phyloP scores from a whole-genome alignment of 2,329 filamentous ascomycete species.

The Aspergillus sp. region DNA sequence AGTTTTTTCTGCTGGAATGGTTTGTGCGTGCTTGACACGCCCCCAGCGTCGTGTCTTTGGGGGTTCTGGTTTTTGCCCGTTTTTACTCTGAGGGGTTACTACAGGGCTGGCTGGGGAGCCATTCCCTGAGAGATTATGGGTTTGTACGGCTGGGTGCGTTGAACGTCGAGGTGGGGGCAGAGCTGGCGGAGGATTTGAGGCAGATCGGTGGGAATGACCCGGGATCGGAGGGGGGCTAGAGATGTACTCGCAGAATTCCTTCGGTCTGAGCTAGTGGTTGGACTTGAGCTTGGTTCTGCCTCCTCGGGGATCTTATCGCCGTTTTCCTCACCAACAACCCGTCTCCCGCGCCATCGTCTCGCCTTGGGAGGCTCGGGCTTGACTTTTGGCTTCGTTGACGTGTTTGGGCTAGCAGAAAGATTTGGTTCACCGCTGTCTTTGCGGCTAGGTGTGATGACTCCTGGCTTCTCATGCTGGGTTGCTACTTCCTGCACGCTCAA shows the following conservation, averaged over 20 bases:
- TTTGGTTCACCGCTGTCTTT: conserved; percentile 16
- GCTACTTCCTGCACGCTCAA: conserved; percentile 75
- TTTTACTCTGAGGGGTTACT: conserved; percentile 11
- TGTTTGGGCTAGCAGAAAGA: conserved; percentile 20
- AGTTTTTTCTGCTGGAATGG: conserved; percentile 16
- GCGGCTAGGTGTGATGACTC: conserved; percentile 73
- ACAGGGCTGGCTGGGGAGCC: conserved; percentile 14
- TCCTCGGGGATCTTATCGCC: conserved; percentile 24
- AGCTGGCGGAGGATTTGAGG: conserved; percentile 35
- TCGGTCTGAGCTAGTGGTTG: conserved; percentile 10
- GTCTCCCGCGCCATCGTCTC: conserved; percentile 38
- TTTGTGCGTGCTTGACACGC: conserved; percentile 22
- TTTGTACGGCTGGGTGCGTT: conserved; percentile 18
- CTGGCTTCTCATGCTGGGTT: conserved; percentile 74
- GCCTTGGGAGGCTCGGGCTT: conserved; percentile 40
- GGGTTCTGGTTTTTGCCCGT: conserved; percentile 31
- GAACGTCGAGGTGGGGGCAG: conserved; percentile 38
- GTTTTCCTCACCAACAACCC: conserved; percentile 27
- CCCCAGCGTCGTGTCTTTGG: conserved; percentile 40
- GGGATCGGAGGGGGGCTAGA: conserved; percentile 19
- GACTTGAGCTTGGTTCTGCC: conserved; percentile 11
- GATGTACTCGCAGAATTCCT: conserved; percentile 19
- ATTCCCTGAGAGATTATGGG: conserved; percentile 18
- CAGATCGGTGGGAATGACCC: conserved; percentile 22
- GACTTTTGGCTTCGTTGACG: conserved; percentile 23